phyloP scores from a whole-genome alignment of 2,329 filamentous ascomycete genomes.

The Coniella lustricola region DNA sequence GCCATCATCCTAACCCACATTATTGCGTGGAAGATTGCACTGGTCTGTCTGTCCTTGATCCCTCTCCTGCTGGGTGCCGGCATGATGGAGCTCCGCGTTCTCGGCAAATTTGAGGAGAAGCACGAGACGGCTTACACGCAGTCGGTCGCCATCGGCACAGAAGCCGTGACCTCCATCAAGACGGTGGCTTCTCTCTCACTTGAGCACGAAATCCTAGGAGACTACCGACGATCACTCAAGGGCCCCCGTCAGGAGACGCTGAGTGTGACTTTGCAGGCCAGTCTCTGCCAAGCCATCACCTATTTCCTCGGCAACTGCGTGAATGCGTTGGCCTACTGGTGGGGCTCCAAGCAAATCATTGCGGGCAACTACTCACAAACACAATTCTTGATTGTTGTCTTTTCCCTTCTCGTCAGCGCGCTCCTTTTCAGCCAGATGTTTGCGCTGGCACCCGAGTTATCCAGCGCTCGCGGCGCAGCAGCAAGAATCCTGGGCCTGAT shows the following conservation, averaged over 20 bases:
- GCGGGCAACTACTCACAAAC: conserved; percentile 46
- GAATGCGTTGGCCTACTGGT: conserved; percentile 50
- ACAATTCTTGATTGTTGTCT: conserved; percentile 51
- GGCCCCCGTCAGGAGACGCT: conserved; percentile 45
- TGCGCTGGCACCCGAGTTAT: conserved; percentile 49
- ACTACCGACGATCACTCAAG: conserved; percentile 46
- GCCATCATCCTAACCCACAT: conserved; percentile 64
- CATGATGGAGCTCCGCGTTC: conserved; percentile 58
- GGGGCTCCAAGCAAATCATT: conserved; percentile 51
- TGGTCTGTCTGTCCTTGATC: conserved; percentile 63
- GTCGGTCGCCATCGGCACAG: conserved; percentile 58
- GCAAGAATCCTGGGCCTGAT: conserved; percentile 30
- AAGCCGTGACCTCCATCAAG: conserved; percentile 59
- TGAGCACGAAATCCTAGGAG: conserved; percentile 42
- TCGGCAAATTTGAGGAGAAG: conserved; percentile 54
- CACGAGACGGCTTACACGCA: conserved; percentile 58
- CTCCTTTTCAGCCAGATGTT: conserved; percentile 52
- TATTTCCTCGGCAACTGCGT: conserved; percentile 16
- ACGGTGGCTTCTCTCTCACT: conserved; percentile 52
- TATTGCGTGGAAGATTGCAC: conserved; percentile 68
- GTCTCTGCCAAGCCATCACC: conserved; percentile 12
- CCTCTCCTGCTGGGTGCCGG: conserved; percentile 63
- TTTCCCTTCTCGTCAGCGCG: conserved; percentile 43
- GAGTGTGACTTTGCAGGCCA: conserved; percentile 13
- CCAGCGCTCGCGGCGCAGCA: conserved; percentile 41